These are phyloP conservation scores for Tylopilus felleus DNA, from an alignment of 768 basidiomycete species.

Conservation along the genomic window DNA sequence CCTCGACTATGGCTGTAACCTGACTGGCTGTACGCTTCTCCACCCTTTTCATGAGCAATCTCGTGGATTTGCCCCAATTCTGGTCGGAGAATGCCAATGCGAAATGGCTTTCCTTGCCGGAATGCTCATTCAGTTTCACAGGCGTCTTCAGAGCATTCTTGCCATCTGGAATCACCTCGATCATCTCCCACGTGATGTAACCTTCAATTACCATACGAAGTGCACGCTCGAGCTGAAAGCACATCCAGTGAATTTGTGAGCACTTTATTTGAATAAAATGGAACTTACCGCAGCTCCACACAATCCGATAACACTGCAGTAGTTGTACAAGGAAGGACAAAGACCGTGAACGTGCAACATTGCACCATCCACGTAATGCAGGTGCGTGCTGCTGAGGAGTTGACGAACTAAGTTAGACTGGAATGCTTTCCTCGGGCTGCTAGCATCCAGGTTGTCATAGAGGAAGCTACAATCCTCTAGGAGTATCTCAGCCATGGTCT, in stretches of 20 bases:
- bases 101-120: background rate
- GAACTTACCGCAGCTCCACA: background rate
- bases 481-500: conserved; percentile 1
- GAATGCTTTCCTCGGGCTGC: too few relatives aligned
- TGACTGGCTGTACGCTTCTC: background rate
- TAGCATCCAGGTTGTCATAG: too few relatives aligned
- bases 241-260: too few relatives aligned
- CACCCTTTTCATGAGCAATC: background rate
- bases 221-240: background rate
- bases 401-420: too few relatives aligned
- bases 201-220: background rate
- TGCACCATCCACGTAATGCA: background rate
- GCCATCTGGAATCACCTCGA: background rate
- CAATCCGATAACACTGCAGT: background rate
- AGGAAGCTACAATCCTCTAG: background rate
- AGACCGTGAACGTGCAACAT: background rate
- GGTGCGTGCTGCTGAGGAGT: too few relatives aligned
- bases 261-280: too few relatives aligned
- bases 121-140: background rate
- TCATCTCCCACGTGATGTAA: background rate
- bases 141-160: background rate
- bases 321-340: background rate
- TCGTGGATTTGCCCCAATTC: background rate
- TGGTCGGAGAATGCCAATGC: background rate
- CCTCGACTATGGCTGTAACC: background rate